Percentiles rank a stretch among this genome's conserved stretches.
phyloP scores from a whole-genome alignment of 1,284 basidiomycete species.

The Sporisorium graminicola region DNA sequence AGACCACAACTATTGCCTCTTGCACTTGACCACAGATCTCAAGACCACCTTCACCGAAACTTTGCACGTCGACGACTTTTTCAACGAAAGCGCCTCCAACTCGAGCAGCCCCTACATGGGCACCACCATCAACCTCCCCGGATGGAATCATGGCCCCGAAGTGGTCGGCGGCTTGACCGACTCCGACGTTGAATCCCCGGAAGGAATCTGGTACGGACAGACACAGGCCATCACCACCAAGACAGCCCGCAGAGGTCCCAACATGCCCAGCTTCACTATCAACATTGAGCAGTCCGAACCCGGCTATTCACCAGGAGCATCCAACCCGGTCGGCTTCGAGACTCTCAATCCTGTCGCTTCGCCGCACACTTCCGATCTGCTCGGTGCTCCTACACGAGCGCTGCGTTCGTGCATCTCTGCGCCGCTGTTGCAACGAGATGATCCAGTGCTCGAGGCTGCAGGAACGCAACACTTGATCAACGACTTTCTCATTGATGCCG shows the following conservation, averaged over 20 bases:
- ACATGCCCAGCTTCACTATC: constrained; percentile 31
- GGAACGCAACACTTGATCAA: constrained; percentile 41
- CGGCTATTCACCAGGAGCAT: constrained; percentile 30
- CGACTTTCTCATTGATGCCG: constrained; percentile 48
- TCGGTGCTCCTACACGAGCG: constrained; percentile 30
- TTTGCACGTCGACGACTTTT: constrained; percentile 50
- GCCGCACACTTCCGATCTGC: constrained; percentile 4
- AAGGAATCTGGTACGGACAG: constrained; percentile 44
- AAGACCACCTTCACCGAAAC: constrained; percentile 41
- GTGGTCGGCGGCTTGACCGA: constrained; percentile 20
- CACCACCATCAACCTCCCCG: constrained; percentile 48
- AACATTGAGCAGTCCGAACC: constrained; percentile 27
- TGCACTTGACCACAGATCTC: constrained; percentile 21
- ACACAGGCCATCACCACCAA: constrained; percentile 24
- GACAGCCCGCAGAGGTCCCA: constrained; percentile 18
- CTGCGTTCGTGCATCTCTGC: constrained; percentile 51
- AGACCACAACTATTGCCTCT: not conserved
- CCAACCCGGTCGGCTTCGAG: constrained; percentile 13
- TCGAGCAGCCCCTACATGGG: constrained; percentile 37
- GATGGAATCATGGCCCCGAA: constrained; percentile 47
- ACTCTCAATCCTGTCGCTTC: constrained; percentile 18
- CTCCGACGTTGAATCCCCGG: constrained; percentile 45
- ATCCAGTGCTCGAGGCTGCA: constrained; percentile 31
- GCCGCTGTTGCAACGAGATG: constrained; percentile 45
- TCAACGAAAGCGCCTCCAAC: constrained; percentile 35